phyloP scores from a whole-genome alignment of 768 basidiomycete species.

The Obba rivulosa region DNA sequence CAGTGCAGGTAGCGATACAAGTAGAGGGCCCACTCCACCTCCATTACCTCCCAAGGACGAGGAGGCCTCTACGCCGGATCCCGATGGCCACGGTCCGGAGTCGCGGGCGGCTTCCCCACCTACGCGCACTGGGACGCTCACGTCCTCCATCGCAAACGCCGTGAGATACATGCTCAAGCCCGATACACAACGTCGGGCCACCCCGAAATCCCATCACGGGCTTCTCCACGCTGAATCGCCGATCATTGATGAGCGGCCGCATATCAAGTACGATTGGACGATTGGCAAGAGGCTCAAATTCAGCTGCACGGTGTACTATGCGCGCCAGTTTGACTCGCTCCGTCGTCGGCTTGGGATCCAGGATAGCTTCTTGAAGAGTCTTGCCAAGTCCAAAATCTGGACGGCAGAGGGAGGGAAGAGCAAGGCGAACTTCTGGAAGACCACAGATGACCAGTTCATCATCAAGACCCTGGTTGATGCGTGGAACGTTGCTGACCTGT shows the following conservation, averaged over 20 bases:
- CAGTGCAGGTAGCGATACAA: conserved; percentile 13
- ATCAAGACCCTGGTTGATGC: conserved; percentile 84
- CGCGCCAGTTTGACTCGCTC: conserved; percentile 70
- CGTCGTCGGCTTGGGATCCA: conserved; percentile 65
- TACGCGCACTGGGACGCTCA: conserved; percentile 36
- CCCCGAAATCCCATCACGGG: conserved; percentile 36
- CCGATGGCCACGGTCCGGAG: neutral
- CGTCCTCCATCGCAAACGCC: conserved; percentile 50
- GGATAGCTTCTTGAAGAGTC: conserved; percentile 49
- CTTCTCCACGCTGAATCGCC: conserved; percentile 34
- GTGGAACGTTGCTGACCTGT: conserved; percentile 86
- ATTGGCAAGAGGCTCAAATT: conserved; percentile 70
- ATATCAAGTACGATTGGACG: conserved; percentile 81
- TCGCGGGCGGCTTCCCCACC: conserved; percentile 2
- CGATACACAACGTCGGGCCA: conserved; percentile 24
- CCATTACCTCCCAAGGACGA: conserved; percentile 16
- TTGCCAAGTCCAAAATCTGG: conserved; percentile 61
- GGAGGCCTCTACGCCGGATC: neutral
- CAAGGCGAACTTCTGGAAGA: conserved; percentile 79
- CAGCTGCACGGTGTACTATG: conserved; percentile 80
- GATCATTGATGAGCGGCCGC: conserved; percentile 64
- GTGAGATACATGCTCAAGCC: conserved; percentile 52
- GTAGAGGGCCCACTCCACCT: conserved; percentile 8
- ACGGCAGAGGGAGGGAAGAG: conserved; percentile 78
- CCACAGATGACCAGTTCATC: conserved; percentile 68